These are phyloP conservation scores for Trebouxia sp. DNA, from an alignment of 139 green algal genomes.

Conservation along the genomic window DNA sequence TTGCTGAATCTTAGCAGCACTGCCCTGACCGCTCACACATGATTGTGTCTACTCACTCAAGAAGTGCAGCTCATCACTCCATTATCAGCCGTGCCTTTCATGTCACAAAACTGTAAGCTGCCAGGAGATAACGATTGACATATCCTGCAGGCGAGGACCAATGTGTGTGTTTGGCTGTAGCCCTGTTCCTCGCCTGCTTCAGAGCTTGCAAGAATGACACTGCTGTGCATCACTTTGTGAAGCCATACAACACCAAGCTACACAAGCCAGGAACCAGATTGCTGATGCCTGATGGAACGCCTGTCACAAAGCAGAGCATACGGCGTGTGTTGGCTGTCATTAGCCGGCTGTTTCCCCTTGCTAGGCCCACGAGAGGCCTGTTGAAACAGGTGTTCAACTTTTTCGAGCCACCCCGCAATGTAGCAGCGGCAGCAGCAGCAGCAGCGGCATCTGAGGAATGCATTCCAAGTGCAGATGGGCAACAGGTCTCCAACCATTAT, in stretches of 20 bases:
- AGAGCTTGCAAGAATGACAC: neutral
- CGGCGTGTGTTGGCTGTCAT: constrained; percentile 61
- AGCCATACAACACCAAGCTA: neutral
- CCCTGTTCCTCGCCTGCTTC: constrained; percentile 65
- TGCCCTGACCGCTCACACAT: too few species aligned
- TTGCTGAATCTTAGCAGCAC: too few species aligned
- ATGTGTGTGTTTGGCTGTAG: constrained; percentile 60
- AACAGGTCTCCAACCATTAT: too few species aligned
- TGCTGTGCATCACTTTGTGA: neutral
- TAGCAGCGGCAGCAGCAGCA: neutral
- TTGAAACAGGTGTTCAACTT: constrained; percentile 83
- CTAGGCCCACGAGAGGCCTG: constrained; percentile 54
- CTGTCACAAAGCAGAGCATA: constrained; percentile 56
- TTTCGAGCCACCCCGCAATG: constrained; percentile 48
- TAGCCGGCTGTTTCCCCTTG: constrained; percentile 51
- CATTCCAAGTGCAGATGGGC: too few species aligned
- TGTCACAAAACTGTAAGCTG: neutral
- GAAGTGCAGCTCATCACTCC: too few species aligned
- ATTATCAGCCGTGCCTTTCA: neutral
- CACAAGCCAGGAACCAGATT: neutral
- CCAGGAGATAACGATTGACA: neutral
- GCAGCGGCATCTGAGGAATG: constrained; percentile 1
- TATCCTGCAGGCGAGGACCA: constrained; percentile 54
- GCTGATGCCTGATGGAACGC: neutral
- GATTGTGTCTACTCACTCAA: too few species aligned